These are phyloP conservation scores for Penicillium psychrofluorescens DNA, from an alignment of 495 filamentous ascomycete species.

Conservation along the genomic window DNA sequence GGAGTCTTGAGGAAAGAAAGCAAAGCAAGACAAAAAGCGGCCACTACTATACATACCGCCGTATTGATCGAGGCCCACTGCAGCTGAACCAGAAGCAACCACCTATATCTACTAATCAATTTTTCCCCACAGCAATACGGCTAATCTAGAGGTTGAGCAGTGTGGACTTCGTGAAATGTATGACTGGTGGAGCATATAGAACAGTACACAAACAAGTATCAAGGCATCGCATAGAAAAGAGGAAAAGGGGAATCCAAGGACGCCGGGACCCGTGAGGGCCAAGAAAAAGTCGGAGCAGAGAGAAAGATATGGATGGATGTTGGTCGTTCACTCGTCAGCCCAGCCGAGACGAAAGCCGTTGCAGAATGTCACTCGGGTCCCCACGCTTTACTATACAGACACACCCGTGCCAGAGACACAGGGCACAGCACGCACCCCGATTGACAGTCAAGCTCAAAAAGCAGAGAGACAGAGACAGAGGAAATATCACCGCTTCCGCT, in stretches of 20 bases:
- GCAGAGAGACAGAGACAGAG: neutral
- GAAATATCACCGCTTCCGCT: constrained; percentile 63
- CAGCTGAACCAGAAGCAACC: too few relatives aligned
- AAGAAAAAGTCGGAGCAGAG: constrained; percentile 7
- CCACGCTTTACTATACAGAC: neutral
- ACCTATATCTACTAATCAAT: too few relatives aligned
- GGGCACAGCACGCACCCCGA: neutral
- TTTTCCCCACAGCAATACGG: neutral
- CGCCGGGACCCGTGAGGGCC: constrained; percentile 10
- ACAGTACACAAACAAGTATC: constrained; percentile 7
- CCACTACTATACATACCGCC: too few relatives aligned
- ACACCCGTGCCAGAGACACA: neutral
- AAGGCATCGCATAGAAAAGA: constrained; percentile 14
- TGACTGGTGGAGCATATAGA: constrained; percentile 2
- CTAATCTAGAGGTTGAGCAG: neutral
- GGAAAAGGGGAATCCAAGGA: constrained; percentile 7
- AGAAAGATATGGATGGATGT: constrained; percentile 2
- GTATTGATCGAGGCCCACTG: too few relatives aligned
- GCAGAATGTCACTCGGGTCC: too few relatives aligned
- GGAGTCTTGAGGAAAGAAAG: too few relatives aligned
- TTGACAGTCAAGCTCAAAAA: constrained; percentile 5
- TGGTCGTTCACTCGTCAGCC: constrained; percentile 13
- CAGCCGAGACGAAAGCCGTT: constrained; percentile 1
- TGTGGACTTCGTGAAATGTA: neutral
- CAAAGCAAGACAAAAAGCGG: too few relatives aligned